Percentiles rank a stretch among this genome's conserved stretches.
phyloP scores from a whole-genome alignment of 2,329 filamentous ascomycete genomes.

The Gremmenia infestans region DNA sequence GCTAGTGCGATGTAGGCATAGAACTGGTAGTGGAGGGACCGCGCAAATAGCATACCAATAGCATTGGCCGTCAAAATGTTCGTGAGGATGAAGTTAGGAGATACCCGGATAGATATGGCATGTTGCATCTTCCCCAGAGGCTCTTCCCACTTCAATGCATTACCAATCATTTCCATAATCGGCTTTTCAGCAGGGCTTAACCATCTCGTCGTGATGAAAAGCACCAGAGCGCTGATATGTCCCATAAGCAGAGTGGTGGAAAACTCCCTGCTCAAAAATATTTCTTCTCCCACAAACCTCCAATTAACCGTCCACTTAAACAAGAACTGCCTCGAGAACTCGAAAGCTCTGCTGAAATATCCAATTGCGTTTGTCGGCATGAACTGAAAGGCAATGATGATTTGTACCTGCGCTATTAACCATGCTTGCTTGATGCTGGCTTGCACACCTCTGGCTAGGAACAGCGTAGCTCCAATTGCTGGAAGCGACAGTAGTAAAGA shows the following conservation, averaged over 20 bases:
- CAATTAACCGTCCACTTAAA: slow-evolving; percentile 99
- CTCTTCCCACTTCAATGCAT: slow-evolving; percentile 28
- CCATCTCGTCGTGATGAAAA: slow-evolving; percentile 57
- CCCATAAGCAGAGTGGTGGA: slow-evolving; percentile 49
- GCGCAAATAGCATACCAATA: slow-evolving; percentile 66
- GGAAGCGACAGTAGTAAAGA: slow-evolving; percentile 78
- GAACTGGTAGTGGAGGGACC: slow-evolving; percentile 72
- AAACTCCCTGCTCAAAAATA: slow-evolving; percentile 67
- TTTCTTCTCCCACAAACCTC: slow-evolving; percentile 83
- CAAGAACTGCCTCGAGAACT: slow-evolving; percentile 84
- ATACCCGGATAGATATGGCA: slow-evolving; percentile 46
- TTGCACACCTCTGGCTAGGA: slow-evolving; percentile 65
- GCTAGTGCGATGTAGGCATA: slow-evolving; percentile 69
- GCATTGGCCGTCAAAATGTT: slow-evolving; percentile 56
- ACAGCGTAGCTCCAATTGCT: slow-evolving; percentile 69
- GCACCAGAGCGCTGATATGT: slow-evolving; percentile 50
- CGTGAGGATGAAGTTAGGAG: slow-evolving; percentile 57
- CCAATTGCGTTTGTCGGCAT: slow-evolving; percentile 57
- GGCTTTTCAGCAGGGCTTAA: slow-evolving; percentile 49
- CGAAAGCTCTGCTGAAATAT: slow-evolving; percentile 81
- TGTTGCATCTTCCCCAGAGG: slow-evolving; percentile 38
- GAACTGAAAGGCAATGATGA: slow-evolving; percentile 65
- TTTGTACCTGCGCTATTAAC: slow-evolving; percentile 74
- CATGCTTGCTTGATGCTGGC: slow-evolving; percentile 62
- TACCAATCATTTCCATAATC: slow-evolving; percentile 39